Evolutionary conservation across 2,329 filamentous ascomycete genomes (phyloP).

Genomic region (Ascochyta lentis): DNA sequence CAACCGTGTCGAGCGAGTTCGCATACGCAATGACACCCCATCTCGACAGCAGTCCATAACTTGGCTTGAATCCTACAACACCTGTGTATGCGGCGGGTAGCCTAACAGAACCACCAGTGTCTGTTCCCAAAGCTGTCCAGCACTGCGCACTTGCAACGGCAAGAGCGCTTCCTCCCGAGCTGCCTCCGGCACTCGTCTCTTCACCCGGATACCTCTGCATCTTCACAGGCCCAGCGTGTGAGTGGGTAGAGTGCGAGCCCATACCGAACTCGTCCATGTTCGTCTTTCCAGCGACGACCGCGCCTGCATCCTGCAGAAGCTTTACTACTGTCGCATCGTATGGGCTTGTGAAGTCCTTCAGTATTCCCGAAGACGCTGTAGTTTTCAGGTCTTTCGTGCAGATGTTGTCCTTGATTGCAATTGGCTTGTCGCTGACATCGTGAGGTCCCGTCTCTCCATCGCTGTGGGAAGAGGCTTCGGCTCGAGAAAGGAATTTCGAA

Average conservation of each 20-base stretch:
- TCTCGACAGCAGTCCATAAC: slow-evolving; percentile 84
- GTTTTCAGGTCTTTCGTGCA: slow-evolving; percentile 60
- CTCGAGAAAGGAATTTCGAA: slow-evolving; percentile 31
- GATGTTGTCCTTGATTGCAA: slow-evolving; percentile 61
- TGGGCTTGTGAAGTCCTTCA: slow-evolving; percentile 72
- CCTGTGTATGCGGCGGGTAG: slow-evolving; percentile 88
- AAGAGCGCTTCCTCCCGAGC: slow-evolving; percentile 91
- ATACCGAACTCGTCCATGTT: slow-evolving; percentile 98
- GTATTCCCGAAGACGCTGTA: slow-evolving; percentile 81
- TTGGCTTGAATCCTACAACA: slow-evolving; percentile 86
- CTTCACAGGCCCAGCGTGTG: slow-evolving; percentile 69
- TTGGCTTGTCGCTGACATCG: slow-evolving; percentile 40
- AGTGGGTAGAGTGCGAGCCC: slow-evolving; percentile 81
- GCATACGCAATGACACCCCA: slow-evolving; percentile 91
- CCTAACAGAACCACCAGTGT: slow-evolving; percentile 89
- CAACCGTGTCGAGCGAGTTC: slow-evolving; percentile 91
- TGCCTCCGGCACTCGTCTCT: slow-evolving; percentile 54
- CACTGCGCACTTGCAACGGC: slow-evolving; percentile 73
- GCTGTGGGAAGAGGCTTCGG: slow-evolving; percentile 20
- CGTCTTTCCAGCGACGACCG: slow-evolving; percentile 75
- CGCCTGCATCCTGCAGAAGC: slow-evolving; percentile 69
- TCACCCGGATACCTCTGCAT: slow-evolving; percentile 53
- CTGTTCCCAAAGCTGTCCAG: slow-evolving; percentile 80
- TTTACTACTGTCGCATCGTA: slow-evolving; percentile 82
- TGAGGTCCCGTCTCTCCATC: slow-evolving; percentile 3